Evolutionary conservation across 345 rosid species (phyloP).

Genomic region (Salix purpurea): DNA sequence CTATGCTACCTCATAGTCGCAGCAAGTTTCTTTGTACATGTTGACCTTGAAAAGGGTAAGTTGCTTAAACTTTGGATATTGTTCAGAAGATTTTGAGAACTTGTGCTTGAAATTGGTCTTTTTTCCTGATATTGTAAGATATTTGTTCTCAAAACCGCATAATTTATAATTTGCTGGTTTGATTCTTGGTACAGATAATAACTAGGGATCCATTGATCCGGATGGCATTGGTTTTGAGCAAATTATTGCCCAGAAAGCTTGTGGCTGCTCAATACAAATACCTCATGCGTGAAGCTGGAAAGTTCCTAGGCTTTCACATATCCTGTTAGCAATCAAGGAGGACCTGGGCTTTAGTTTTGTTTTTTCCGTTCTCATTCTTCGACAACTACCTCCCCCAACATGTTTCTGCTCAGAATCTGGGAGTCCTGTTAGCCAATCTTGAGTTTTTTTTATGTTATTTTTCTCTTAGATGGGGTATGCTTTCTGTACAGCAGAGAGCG

Average conservation of each 20-base stretch:
- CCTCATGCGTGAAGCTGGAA: neutral
- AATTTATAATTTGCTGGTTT: neutral
- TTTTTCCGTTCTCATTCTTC: neutral
- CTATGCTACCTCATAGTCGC: slow-evolving; percentile 47
- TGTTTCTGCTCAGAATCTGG: neutral
- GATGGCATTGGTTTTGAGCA: neutral
- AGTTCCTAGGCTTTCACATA: neutral
- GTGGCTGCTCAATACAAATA: neutral
- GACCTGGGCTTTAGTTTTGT: neutral
- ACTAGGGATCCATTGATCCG: neutral
- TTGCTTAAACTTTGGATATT: neutral
- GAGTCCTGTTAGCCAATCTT: neutral
- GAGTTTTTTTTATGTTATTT: neutral
- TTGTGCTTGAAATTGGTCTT: neutral
- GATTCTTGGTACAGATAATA: neutral
- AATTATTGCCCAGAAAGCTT: neutral
- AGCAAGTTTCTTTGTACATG: slow-evolving; percentile 47
- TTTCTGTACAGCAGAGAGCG: neutral
- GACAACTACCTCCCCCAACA: neutral
- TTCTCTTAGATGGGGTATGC: neutral
- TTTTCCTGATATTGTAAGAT: neutral
- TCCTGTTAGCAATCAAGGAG: neutral
- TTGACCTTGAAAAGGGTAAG: slow-evolving; percentile 35
- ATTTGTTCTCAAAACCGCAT: neutral
- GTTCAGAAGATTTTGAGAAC: neutral